Base-by-base conservation (phyloP, 805 yeast species). In the Blastobotrys peoriensis region DNA sequence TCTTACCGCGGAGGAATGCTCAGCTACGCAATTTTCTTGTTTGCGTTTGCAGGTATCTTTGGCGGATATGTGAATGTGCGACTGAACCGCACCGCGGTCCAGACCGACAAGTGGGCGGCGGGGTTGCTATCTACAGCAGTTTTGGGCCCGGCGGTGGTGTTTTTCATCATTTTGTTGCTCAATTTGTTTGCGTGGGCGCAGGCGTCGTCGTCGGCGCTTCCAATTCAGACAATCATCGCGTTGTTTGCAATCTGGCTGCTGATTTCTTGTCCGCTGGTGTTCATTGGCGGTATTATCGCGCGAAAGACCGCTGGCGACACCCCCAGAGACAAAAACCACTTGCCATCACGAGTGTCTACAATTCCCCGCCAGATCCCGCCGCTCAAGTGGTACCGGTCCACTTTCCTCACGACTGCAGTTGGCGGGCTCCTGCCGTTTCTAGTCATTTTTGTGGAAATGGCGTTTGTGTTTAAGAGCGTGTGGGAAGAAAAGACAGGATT, bases 401-500 rank as follows among this genome's bases (percentile, higher is more conserved):
- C 57, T 3, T 49, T 55, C 1, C 66, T 53, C 19, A 33, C 45
- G 9, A 28, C 40, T 16, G 10, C 75, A 4, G 54, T 74, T 0
- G 81, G 83, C 54, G 96, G 96, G 2, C 40, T 81, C 17, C 71
- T 84, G 40, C 95, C 96, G 28, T 87, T 86, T 58, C 79, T 82
- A 15, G 79, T 86, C 9, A 79, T 85, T n/a, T 82, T 81, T 58
- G 87, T 84, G 44, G 95, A 87, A 58, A 66, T 87, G 47, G 64
- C 79, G 44, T 82, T 79, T 60, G 73, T 86, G 22, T 79, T 83
- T 66, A 78, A 84, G 60, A 77, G 89, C 1, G 68, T 86, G 8
- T 86, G 95, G 91, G 67, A 81, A 46, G 88, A 84, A 56, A 83
- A 83, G 61, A 76, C 88, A 0, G 76, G 89, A 2, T 84, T 79